Conservation (phyloP, 306 rosid species). For the Mucuna pruriens region DNA sequence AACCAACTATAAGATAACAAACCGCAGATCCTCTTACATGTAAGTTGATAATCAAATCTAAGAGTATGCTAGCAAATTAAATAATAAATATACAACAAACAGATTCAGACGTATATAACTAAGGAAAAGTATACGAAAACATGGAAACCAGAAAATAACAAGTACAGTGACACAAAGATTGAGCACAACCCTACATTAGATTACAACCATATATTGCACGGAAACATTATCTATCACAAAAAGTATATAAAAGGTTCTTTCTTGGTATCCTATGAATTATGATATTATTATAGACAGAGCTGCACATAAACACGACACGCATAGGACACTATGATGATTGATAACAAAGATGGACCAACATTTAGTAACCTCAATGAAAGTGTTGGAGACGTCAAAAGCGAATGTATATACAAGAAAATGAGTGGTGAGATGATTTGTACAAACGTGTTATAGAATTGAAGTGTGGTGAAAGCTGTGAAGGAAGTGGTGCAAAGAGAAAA, state of each 20-base stretch:
- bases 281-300: background rate
- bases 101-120: constrained; percentile 9
- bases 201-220: constrained; percentile 32
- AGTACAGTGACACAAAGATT: constrained; percentile 29
- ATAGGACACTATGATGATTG: constrained; percentile 28
- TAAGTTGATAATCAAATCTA: constrained; percentile 32
- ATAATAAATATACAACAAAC: constrained; percentile 22
- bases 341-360: constrained; percentile 38
- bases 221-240: constrained; percentile 32
- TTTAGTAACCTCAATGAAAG: constrained; percentile 50
- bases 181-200: constrained; percentile 34
- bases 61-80: constrained; percentile 3
- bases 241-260: constrained; percentile 31
- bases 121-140: background rate
- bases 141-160: constrained; percentile 30
- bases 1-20: constrained; percentile 33
- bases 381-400: constrained; percentile 50
- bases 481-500: background rate
- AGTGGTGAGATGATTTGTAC: constrained; percentile 56
- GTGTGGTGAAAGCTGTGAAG: constrained; percentile 3
- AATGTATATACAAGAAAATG: constrained; percentile 46
- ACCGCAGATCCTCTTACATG: constrained; percentile 50
- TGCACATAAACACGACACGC: constrained; percentile 7
- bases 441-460: constrained; percentile 29
- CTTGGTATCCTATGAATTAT: constrained; percentile 33